A percentile compares a stretch with the other conserved stretches of the same genome.
Conservation (phyloP, 1,139 yeast genomes). For the Geotrichum klebahnii region DNA sequence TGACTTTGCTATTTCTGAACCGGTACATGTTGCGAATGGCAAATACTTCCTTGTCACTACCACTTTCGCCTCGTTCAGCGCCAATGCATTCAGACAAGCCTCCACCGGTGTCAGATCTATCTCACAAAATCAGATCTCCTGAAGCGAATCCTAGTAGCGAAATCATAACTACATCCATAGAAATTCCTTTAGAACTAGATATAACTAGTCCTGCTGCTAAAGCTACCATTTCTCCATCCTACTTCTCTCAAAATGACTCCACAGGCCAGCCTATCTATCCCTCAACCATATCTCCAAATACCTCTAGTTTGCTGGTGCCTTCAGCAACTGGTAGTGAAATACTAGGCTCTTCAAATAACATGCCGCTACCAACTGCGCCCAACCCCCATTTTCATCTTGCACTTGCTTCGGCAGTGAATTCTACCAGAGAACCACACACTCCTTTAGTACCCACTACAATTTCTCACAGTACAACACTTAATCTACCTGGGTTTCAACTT, state of each 20-base stretch:
- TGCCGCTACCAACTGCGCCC: slow-evolving; percentile 3
- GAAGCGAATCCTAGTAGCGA: neutral
- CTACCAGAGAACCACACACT: slow-evolving; percentile 6
- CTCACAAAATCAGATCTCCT: neutral
- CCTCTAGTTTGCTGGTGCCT: neutral
- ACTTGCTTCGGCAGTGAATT: neutral
- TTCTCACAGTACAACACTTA: slow-evolving; percentile 9
- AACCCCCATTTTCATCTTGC: slow-evolving; percentile 10
- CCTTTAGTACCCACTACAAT: slow-evolving; percentile 8
- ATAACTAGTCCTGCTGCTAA: neutral
- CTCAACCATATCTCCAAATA: neutral
- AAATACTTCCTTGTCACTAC: neutral
- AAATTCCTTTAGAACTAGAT: neutral
- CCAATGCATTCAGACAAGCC: neutral
- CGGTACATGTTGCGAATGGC: neutral
- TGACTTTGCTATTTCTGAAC: too few species aligned
- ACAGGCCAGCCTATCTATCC: neutral
- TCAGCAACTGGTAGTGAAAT: neutral
- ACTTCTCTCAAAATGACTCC: slow-evolving; percentile 1
- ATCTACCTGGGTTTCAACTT: slow-evolving; percentile 7
- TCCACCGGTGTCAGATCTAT: neutral
- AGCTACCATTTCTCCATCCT: neutral
- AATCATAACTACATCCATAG: neutral
- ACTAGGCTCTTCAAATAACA: neutral
- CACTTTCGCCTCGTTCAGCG: neutral